phyloP scores from a whole-genome alignment of 768 basidiomycete genomes.

The Lenzites betulinus region DNA sequence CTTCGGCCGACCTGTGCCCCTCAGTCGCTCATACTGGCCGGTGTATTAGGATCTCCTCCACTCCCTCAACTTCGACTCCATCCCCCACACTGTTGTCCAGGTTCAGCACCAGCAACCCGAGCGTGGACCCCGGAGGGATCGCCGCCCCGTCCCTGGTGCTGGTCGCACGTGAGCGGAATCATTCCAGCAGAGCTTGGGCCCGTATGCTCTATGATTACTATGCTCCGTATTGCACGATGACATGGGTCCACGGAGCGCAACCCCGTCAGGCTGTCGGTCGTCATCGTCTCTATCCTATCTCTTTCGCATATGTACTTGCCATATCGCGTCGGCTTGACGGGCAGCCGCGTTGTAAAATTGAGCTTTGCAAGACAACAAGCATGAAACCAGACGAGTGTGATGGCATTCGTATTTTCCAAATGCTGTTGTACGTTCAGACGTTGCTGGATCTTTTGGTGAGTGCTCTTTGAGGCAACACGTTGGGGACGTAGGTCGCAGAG shows the following conservation, averaged over 20 bases:
- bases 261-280: conserved; percentile 16
- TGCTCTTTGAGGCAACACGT: too few species aligned
- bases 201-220: conserved; percentile 22
- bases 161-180: conserved; percentile 43
- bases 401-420: too few species aligned
- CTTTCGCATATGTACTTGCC: conserved; percentile 23
- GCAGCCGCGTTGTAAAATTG: conserved; percentile 19
- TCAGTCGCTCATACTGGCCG: background rate
- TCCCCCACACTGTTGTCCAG: conserved; percentile 69
- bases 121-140: conserved; percentile 71
- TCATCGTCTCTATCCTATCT: conserved; percentile 17
- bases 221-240: conserved; percentile 20
- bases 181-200: conserved; percentile 11
- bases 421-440: too few species aligned
- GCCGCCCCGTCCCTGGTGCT: conserved; percentile 82
- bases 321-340: conserved; percentile 12
- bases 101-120: conserved; percentile 69
- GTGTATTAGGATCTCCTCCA: conserved; percentile 77
- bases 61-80: conserved; percentile 92
- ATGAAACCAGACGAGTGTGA: background rate
- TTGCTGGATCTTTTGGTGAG: too few species aligned
- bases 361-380: conserved; percentile 14
- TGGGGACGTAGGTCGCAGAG: too few species aligned
- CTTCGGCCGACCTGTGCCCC: background rate
- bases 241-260: conserved; percentile 14